Conservation (phyloP, 2,329 filamentous ascomycete species). For the Xylariales sp. region DNA sequence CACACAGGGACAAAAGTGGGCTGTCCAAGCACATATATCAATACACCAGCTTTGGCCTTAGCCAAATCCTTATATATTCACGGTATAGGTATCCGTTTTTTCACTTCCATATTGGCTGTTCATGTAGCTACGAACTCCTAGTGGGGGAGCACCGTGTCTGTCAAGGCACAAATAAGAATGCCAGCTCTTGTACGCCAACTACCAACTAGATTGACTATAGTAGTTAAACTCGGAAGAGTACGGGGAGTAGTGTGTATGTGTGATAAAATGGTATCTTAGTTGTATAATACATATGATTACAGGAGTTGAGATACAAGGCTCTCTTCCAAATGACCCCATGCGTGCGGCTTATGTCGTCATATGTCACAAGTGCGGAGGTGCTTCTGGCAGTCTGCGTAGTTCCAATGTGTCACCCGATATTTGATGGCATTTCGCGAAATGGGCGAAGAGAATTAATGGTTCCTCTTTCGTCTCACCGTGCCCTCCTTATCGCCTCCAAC, state of each 20-base stretch:
- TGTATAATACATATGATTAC: slow-evolving; percentile 32
- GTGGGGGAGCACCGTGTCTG: too few species aligned
- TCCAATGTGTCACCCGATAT: background rate
- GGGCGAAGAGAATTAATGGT: background rate
- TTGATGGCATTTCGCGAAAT: background rate
- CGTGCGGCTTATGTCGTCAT: slow-evolving; percentile 3
- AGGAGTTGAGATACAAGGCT: slow-evolving; percentile 17
- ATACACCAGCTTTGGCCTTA: too few species aligned
- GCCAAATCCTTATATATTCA: too few species aligned
- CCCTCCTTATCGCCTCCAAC: background rate
- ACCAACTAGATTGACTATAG: background rate
- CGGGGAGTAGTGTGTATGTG: background rate
- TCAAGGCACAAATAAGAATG: too few species aligned
- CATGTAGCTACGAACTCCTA: background rate
- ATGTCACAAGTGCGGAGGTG: slow-evolving; percentile 17
- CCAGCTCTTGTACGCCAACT: background rate
- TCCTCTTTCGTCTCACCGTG: background rate
- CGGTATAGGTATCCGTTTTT: background rate
- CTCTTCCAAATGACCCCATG: slow-evolving; percentile 5
- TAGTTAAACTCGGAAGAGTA: background rate
- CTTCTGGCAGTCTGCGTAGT: background rate
- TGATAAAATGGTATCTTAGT: slow-evolving; percentile 27
- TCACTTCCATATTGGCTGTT: background rate
- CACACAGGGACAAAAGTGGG: too few species aligned
- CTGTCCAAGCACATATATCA: too few species aligned